Conservation (phyloP, 2,329 filamentous ascomycete genomes). For the Hypomyces rosellus region DNA sequence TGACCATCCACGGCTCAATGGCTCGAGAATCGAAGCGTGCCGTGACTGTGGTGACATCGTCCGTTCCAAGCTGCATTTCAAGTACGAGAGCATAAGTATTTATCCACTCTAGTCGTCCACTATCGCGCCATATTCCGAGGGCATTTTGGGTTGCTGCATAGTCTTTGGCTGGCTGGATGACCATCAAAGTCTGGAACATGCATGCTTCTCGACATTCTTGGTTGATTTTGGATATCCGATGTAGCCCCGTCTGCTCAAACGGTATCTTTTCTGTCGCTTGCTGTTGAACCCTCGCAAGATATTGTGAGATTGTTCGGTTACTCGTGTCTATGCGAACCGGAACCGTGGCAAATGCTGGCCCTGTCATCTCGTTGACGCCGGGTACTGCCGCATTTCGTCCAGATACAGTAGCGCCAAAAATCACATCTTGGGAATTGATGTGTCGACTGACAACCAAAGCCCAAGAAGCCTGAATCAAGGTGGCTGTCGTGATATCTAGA, state of each 20-base stretch:
- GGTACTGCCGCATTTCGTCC: conserved; percentile 2
- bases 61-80: not conserved
- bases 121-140: too few species aligned
- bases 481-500: not conserved
- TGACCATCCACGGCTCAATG: not conserved
- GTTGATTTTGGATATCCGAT: not conserved
- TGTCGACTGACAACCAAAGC: not conserved
- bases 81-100: conserved; percentile 6
- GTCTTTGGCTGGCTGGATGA: conserved; percentile 1
- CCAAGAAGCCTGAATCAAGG: conserved; percentile 2
- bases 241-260: conserved; percentile 5
- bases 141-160: not conserved
- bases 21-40: conserved; percentile 2
- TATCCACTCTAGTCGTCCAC: not conserved
- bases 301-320: not conserved
- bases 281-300: not conserved
- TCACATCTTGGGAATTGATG: not conserved
- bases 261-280: conserved; percentile 3
- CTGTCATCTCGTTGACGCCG: conserved; percentile 1
- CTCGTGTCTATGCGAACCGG: not conserved
- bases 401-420: conserved; percentile 5
- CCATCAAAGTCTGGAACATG: conserved; percentile 2
- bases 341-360: conserved; percentile 4
- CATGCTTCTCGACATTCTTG: not conserved
- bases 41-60: not conserved